Evolutionary conservation across 345 rosid species (phyloP).

Genomic region (Turritis glabra): DNA sequence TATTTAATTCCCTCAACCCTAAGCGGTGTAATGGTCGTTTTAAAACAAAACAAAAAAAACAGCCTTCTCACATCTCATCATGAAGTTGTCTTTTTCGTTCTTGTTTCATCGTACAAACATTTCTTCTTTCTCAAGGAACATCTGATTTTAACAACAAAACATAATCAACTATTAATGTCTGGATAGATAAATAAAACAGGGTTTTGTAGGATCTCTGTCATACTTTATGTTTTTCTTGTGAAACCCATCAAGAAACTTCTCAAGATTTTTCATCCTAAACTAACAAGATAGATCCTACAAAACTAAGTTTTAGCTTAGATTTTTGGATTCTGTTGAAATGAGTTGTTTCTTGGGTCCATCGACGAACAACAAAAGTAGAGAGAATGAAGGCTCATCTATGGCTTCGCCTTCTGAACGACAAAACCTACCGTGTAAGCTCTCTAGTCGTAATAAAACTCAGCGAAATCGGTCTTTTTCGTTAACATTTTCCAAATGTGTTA

Average conservation of each 20-base stretch:
- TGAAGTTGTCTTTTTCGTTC: constrained; percentile 19
- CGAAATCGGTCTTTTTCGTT: not conserved
- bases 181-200: not conserved
- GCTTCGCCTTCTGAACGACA: not conserved
- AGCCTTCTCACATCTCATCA: not conserved
- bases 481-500: not conserved
- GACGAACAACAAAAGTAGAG: constrained; percentile 14
- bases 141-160: not conserved
- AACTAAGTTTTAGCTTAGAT: not conserved
- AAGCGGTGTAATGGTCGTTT: not conserved
- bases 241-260: not conserved
- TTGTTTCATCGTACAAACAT: constrained; percentile 5
- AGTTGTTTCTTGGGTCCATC: constrained; percentile 29
- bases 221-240: not conserved
- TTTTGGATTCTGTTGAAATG: constrained; percentile 4
- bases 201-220: constrained; percentile 12
- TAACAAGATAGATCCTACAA: constrained; percentile 1
- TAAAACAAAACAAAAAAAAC: not conserved
- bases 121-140: not conserved
- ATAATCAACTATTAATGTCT: not conserved
- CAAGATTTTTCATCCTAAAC: not conserved
- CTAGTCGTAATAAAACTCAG: not conserved
- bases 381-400: constrained; percentile 19
- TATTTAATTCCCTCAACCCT: not conserved
- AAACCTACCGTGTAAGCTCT: not conserved